Percentiles rank a stretch among this genome's conserved stretches.
phyloP scores from a whole-genome alignment of 2,329 filamentous ascomycete species.

The Septoria linicola region DNA sequence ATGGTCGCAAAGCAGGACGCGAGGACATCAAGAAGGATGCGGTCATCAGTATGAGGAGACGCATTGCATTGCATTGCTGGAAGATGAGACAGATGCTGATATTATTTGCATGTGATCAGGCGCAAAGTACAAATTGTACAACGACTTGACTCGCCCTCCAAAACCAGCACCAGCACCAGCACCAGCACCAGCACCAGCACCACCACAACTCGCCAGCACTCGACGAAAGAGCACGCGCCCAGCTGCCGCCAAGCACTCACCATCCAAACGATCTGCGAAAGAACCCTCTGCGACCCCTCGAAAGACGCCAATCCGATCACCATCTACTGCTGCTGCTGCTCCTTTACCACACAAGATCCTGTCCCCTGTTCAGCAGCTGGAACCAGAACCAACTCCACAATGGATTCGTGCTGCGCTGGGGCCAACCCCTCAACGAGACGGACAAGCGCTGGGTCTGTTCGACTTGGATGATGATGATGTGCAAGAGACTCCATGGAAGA shows the following conservation, averaged over 20 bases:
- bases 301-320: slow-evolving; percentile 24
- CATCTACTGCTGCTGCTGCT: not conserved
- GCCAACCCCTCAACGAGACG: slow-evolving; percentile 77
- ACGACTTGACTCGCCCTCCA: slow-evolving; percentile 57
- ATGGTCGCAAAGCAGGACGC: slow-evolving; percentile 66
- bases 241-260: slow-evolving; percentile 9
- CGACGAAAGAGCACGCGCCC: slow-evolving; percentile 27
- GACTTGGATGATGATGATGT: slow-evolving; percentile 58
- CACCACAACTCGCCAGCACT: slow-evolving; percentile 49
- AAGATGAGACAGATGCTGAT: slow-evolving; percentile 7
- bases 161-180: slow-evolving; percentile 43
- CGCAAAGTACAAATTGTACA: slow-evolving; percentile 75
- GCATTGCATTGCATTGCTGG: no score
- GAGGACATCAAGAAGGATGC: slow-evolving; percentile 74
- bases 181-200: slow-evolving; percentile 44
- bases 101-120: slow-evolving; percentile 53
- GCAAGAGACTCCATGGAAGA: slow-evolving; percentile 25
- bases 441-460: slow-evolving; percentile 73
- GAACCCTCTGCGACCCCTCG: slow-evolving; percentile 18
- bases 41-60: slow-evolving; percentile 59
- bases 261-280: slow-evolving; percentile 14
- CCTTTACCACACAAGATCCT: not conserved
- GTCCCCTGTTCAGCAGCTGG: slow-evolving; percentile 33
- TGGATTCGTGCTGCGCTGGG: slow-evolving; percentile 52
- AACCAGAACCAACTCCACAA: slow-evolving; percentile 33